phyloP scores from a whole-genome alignment of 495 filamentous ascomycete genomes.

The Xylaria grammica region DNA sequence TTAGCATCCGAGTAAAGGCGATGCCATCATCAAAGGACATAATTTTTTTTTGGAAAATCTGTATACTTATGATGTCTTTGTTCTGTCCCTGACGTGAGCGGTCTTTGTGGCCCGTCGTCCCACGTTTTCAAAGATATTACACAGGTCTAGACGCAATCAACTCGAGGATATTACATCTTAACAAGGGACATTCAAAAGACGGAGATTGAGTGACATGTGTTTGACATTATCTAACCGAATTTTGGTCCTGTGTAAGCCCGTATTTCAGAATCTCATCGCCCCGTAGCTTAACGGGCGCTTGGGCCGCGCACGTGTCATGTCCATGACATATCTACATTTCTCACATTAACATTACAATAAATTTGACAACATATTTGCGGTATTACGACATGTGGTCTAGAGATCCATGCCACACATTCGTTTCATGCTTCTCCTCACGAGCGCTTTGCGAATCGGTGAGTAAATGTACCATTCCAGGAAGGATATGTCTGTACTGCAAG shows the following conservation, averaged over 20 bases:
- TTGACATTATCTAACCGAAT: background rate
- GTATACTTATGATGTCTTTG: background rate
- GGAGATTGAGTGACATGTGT: too few species aligned
- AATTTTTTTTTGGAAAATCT: background rate
- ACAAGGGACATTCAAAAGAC: background rate
- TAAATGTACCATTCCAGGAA: slow-evolving; percentile 43
- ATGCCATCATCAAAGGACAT: too few species aligned
- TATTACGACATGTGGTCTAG: background rate
- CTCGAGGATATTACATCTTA: background rate
- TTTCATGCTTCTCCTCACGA: background rate
- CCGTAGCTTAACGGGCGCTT: slow-evolving; percentile 29
- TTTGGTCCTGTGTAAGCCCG: background rate
- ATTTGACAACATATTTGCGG: background rate
- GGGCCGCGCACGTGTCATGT: slow-evolving; percentile 30
- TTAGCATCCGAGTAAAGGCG: too few species aligned
- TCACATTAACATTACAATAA: slow-evolving; percentile 30
- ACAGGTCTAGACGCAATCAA: background rate
- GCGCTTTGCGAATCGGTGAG: slow-evolving; percentile 26
- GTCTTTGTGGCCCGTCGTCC: background rate
- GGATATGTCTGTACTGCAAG: slow-evolving; percentile 33
- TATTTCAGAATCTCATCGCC: slow-evolving; percentile 7
- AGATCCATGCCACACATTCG: background rate
- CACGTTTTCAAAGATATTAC: background rate
- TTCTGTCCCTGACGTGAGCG: background rate
- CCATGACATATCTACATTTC: slow-evolving; percentile 12